phyloP scores from a whole-genome alignment of 2,329 filamentous ascomycete genomes.

The Cadophora gregata region DNA sequence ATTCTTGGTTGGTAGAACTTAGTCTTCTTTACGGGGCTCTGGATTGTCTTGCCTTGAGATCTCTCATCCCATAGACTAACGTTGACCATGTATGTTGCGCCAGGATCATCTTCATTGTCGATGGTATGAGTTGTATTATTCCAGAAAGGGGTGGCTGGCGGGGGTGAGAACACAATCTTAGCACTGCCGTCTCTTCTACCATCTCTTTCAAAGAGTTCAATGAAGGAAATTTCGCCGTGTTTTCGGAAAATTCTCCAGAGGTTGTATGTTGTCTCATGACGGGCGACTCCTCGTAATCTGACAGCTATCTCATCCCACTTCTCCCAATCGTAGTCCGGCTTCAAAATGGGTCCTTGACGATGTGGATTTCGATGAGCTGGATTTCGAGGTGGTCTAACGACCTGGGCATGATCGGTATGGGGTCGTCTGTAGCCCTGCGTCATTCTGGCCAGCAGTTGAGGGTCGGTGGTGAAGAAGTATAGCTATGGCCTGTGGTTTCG shows the following conservation, averaged over 20 bases:
- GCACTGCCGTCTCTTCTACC: constrained; percentile 51
- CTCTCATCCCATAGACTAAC: constrained; percentile 15
- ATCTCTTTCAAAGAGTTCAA: constrained; percentile 59
- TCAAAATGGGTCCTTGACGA: constrained; percentile 6
- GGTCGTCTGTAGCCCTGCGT: constrained; percentile 3
- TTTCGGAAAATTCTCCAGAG: constrained; percentile 59
- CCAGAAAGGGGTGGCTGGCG: constrained; percentile 61
- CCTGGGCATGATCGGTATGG: background rate
- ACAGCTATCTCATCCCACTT: constrained; percentile 43
- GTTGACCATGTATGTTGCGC: constrained; percentile 23
- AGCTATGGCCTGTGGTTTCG: background rate
- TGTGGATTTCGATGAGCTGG: background rate
- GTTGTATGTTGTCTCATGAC: constrained; percentile 47
- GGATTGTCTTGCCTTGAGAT: constrained; percentile 27
- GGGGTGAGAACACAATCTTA: constrained; percentile 63
- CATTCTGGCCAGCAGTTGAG: background rate
- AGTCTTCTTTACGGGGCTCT: constrained; percentile 44
- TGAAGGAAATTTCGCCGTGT: constrained; percentile 59
- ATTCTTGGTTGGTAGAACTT: constrained; percentile 46
- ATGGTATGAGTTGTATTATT: background rate
- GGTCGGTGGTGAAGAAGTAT: background rate
- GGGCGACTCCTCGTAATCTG: constrained; percentile 43
- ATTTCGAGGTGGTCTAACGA: background rate
- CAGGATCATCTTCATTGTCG: background rate
- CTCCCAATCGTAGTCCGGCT: constrained; percentile 42